phyloP scores from a whole-genome alignment of 139 green algal genomes.

The Deuterostichococcus epilithicus region DNA sequence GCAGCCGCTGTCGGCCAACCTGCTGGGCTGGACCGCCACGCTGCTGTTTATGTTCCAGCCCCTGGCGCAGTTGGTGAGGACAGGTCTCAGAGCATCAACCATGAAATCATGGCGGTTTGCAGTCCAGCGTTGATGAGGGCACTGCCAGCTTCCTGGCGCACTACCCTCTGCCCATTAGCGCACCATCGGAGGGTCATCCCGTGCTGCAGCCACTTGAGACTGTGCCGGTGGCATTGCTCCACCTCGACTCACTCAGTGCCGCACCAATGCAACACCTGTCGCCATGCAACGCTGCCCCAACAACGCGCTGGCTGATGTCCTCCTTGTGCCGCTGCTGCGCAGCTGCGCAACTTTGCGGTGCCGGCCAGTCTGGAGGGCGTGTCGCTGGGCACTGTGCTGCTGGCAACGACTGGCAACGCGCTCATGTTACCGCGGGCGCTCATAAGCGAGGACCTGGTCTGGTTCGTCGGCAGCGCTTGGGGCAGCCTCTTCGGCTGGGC shows the following conservation, averaged over 20 bases:
- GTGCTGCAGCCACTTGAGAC: no score
- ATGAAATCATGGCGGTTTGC: no score
- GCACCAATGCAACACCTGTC: no score
- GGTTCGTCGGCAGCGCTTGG: constrained; percentile 70
- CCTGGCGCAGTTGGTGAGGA: constrained; percentile 55
- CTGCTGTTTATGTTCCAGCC: constrained; percentile 76
- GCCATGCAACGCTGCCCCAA: no score
- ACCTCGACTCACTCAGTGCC: no score
- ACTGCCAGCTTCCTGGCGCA: no score
- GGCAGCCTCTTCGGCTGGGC: constrained; percentile 63
- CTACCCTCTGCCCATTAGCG: no score
- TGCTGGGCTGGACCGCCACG: constrained; percentile 67
- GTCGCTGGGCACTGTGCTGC: constrained; percentile 66
- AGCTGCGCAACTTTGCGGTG: constrained; percentile 71
- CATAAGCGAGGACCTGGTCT: constrained; percentile 73
- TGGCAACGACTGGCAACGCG: constrained; percentile 77
- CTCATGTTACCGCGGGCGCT: constrained; percentile 88
- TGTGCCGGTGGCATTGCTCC: no score
- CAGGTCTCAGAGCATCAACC: no score
- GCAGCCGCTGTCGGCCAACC: constrained; percentile 7
- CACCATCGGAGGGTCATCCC: no score
- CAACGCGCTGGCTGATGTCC: no score
- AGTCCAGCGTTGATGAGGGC: background rate
- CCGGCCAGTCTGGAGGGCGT: constrained; percentile 58
- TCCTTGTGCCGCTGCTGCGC: no score